Evolutionary conservation across 2,329 filamentous ascomycete genomes (phyloP).

Genomic region (Phialemoniopsis sp.): DNA sequence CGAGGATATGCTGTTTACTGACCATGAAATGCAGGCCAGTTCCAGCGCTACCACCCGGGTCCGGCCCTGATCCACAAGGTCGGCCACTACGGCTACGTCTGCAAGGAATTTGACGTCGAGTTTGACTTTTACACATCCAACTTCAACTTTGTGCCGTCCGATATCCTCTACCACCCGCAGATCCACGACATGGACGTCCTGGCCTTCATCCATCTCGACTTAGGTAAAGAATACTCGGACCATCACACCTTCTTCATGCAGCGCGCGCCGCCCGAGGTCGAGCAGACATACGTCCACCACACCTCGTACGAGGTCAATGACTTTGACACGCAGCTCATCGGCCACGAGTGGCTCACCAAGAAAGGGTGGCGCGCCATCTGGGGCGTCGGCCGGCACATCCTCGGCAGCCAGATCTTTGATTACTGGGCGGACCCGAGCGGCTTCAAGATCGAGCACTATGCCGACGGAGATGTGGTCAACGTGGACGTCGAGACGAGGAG

Average conservation of each 20-base stretch:
- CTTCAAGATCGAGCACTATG: slow-evolving; percentile 56
- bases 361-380: slow-evolving; percentile 50
- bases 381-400: slow-evolving; percentile 57
- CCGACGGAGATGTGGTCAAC: slow-evolving; percentile 59
- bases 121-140: slow-evolving; percentile 18
- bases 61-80: slow-evolving; percentile 18
- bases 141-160: slow-evolving; percentile 20
- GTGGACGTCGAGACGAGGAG: slow-evolving; percentile 23
- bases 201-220: slow-evolving; percentile 46
- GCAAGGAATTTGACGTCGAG: slow-evolving; percentile 16
- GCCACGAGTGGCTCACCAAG: slow-evolving; percentile 51
- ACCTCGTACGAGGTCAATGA: slow-evolving; percentile 54
- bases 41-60: slow-evolving; percentile 21
- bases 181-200: neutral
- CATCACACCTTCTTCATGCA: slow-evolving; percentile 48
- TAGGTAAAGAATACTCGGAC: slow-evolving; percentile 39
- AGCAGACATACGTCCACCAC: slow-evolving; percentile 41
- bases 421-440: slow-evolving; percentile 46
- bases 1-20: neutral
- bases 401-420: slow-evolving; percentile 59
- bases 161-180: slow-evolving; percentile 5
- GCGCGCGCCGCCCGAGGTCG: slow-evolving; percentile 13
- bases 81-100: slow-evolving; percentile 21
- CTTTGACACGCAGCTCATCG: slow-evolving; percentile 55
- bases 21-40: slow-evolving; percentile 14